Percentiles rank a stretch among this genome's conserved stretches.
These are phyloP conservation scores for Brassica carinata DNA, from an alignment of 345 rosid genomes.

Conservation along the genomic window DNA sequence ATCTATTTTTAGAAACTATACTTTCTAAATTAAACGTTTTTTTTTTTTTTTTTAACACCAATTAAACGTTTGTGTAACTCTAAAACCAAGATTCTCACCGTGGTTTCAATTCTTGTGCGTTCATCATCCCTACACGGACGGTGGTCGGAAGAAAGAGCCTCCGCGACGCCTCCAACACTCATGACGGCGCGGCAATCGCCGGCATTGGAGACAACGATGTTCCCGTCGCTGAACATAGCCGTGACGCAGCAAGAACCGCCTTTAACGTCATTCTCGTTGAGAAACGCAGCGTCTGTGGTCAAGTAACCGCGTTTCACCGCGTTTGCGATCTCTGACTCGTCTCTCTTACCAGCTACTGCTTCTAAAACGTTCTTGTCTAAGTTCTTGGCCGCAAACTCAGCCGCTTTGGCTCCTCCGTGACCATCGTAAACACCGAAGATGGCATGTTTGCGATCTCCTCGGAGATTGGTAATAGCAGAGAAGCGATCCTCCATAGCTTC, in stretches of 20 bases:
- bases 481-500: slow-evolving; percentile 91
- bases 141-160: slow-evolving; percentile 86
- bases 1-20: background rate
- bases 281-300: slow-evolving; percentile 70
- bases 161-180: slow-evolving; percentile 69
- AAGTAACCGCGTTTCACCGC: slow-evolving; percentile 76
- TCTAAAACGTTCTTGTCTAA: slow-evolving; percentile 65
- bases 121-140: slow-evolving; percentile 87
- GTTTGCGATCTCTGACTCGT: slow-evolving; percentile 46
- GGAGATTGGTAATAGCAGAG: slow-evolving; percentile 60
- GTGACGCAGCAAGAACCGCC: slow-evolving; percentile 95
- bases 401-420: slow-evolving; percentile 84
- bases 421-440: slow-evolving; percentile 88
- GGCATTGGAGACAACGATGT: slow-evolving; percentile 74
- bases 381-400: slow-evolving; percentile 75
- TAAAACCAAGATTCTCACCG: slow-evolving; percentile 46
- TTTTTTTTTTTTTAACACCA: too few relatives aligned
- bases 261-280: slow-evolving; percentile 47
- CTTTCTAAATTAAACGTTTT: background rate
- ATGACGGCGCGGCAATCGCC: slow-evolving; percentile 96
- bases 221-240: slow-evolving; percentile 66
- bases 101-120: slow-evolving; percentile 58
- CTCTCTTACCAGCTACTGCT: slow-evolving; percentile 43
- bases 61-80: background rate
- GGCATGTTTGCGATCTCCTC: slow-evolving; percentile 64